phyloP scores from a whole-genome alignment of 1,284 basidiomycete genomes.

The Malassezia restricta region DNA sequence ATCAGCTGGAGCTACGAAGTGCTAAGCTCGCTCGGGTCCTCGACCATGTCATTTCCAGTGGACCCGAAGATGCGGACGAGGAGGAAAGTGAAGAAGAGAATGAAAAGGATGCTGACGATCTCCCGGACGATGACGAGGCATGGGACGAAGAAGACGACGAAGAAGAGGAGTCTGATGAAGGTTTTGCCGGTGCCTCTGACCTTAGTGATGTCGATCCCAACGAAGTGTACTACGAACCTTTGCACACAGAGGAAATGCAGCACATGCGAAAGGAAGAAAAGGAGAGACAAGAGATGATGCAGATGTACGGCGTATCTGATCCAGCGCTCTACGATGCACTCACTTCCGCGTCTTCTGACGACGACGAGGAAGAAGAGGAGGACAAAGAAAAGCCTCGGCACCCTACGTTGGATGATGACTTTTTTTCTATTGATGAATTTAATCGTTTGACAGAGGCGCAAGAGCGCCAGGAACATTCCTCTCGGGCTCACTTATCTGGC shows the following conservation, averaged over 20 bases:
- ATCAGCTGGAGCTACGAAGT: constrained; percentile 49
- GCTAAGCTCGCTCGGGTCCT: constrained; percentile 25
- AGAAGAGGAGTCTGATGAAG: constrained; percentile 23
- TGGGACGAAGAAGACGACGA: constrained; percentile 29
- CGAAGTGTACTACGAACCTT: constrained; percentile 34
- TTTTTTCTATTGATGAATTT: constrained; percentile 81
- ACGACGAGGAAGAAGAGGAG: constrained; percentile 6
- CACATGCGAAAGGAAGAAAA: constrained; percentile 27
- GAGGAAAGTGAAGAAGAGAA: constrained; percentile 24
- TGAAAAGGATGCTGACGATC: neutral
- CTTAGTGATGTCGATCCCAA: constrained; percentile 31
- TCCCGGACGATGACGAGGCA: constrained; percentile 20
- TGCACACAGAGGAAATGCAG: constrained; percentile 38
- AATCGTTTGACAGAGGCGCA: constrained; percentile 72
- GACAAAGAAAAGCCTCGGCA: constrained; percentile 42
- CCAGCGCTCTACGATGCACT: constrained; percentile 11
- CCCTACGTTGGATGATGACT: constrained; percentile 73
- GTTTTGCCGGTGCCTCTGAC: constrained; percentile 40
- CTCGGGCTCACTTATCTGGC: constrained; percentile 47
- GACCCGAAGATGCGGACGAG: constrained; percentile 30
- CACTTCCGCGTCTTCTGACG: constrained; percentile 4
- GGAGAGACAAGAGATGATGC: constrained; percentile 21
- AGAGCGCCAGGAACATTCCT: constrained; percentile 57
- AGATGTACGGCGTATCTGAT: constrained; percentile 13
- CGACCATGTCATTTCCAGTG: constrained; percentile 43